These are phyloP conservation scores for Tricholoma sp. DNA, from an alignment of 768 basidiomycete genomes.

Conservation along the genomic window DNA sequence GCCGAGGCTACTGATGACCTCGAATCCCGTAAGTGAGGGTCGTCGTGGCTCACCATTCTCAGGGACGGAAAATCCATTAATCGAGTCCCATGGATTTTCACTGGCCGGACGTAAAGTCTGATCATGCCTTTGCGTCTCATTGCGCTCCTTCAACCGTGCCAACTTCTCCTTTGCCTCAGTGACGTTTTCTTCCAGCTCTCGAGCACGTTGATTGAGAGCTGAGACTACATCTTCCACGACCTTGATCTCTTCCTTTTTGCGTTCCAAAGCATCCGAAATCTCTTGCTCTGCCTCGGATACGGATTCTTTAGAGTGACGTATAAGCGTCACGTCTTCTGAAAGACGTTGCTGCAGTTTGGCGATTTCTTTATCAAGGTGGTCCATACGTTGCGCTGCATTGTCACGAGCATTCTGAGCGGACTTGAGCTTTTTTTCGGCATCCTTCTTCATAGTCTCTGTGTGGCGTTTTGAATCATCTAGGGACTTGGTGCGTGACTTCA, in stretches of 20 bases:
- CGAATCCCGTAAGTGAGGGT: constrained; percentile 3
- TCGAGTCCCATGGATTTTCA: constrained; percentile 14
- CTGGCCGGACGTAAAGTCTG: constrained; percentile 21
- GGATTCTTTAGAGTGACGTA: constrained; percentile 39
- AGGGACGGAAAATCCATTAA: constrained; percentile 13
- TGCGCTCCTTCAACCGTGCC: constrained; percentile 51
- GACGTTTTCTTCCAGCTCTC: constrained; percentile 70
- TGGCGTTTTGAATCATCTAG: constrained; percentile 83
- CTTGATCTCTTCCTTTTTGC: constrained; percentile 56
- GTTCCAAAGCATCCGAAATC: constrained; percentile 45
- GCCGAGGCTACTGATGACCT: constrained; percentile 5
- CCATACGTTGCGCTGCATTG: constrained; percentile 52
- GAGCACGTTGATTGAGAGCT: constrained; percentile 57
- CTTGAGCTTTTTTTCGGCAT: constrained; percentile 86
- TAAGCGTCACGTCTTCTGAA: constrained; percentile 47
- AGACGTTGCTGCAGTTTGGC: constrained; percentile 47
- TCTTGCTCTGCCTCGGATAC: constrained; percentile 52
- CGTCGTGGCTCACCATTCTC: constrained; percentile 9
- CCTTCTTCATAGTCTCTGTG: constrained; percentile 74
- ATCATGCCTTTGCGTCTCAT: constrained; percentile 43
- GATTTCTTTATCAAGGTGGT: constrained; percentile 59
- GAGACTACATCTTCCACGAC: constrained; percentile 62
- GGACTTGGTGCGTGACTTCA: constrained; percentile 77
- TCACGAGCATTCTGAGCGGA: constrained; percentile 61
- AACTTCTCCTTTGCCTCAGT: constrained; percentile 58